phyloP scores from a whole-genome alignment of 345 rosid genomes.

The Moricandia arvensis region DNA sequence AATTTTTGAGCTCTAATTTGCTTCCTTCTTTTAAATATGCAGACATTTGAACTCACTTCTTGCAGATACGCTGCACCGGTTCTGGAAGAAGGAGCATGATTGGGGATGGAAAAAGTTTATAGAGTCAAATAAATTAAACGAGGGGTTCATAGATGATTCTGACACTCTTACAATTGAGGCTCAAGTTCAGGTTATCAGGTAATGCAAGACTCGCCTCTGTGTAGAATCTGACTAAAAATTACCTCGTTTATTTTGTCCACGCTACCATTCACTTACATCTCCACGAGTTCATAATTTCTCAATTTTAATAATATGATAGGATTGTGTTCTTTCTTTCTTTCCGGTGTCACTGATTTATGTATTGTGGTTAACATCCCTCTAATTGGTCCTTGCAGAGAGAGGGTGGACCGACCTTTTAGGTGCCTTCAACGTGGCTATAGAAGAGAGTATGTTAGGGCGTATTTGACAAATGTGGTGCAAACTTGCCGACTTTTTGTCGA shows the following conservation, averaged over 20 bases:
- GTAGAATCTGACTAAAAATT: background rate
- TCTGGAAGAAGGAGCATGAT: constrained; percentile 98
- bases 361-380: background rate
- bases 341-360: constrained; percentile 4
- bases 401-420: constrained; percentile 88
- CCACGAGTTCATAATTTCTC: background rate
- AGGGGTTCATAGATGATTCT: constrained; percentile 84
- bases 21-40: constrained; percentile 14
- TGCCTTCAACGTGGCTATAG: constrained; percentile 91
- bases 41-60: constrained; percentile 32
- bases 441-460: constrained; percentile 92
- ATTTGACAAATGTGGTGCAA: constrained; percentile 85
- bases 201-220: constrained; percentile 9
- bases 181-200: constrained; percentile 98
- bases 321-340: background rate
- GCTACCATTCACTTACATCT: constrained; percentile 7
- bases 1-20: background rate
- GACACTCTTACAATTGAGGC: constrained; percentile 88
- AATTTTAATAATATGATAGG: background rate
- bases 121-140: constrained; percentile 77
- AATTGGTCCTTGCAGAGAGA: constrained; percentile 58
- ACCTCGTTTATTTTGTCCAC: background rate
- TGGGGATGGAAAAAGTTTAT: constrained; percentile 99
- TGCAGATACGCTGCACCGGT: constrained; percentile 95
- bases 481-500: constrained; percentile 85